Base-by-base conservation (phyloP, 2,329 filamentous ascomycete genomes). In the Diaporthe sp. region DNA sequence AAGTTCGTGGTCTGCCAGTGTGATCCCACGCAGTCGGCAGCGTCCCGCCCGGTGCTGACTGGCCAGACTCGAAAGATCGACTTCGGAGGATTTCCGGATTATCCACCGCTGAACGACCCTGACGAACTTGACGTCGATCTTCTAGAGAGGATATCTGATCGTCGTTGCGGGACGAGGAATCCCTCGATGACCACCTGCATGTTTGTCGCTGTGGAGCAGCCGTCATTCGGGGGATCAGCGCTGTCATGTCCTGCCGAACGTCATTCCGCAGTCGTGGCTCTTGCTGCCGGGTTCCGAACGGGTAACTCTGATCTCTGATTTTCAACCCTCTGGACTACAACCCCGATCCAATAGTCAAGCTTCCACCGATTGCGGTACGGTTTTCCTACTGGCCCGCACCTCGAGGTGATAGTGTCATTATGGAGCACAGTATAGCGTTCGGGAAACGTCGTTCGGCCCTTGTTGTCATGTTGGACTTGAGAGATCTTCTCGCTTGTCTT, bases 171-270 rank as follows among this genome's bases (percentile, higher is more conserved):
- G n/a, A 42, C 42, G 34, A 12, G 46, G 13, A 68, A 7, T 9
- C 34, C 4, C 19, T 53, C 15, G 31, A 46, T 4, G 39, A 46
- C 13, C 34, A 39, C 10, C 37, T 39, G 37, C 37, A 13, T 13
- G 12, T 17, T 7, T 39, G n/a, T 68, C 13, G 10, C 6, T 44
- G 28, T 39, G 31, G 5, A 37, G 31, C 42, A 34, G 42, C 42
- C 19, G 34, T 15, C 8, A 39, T 31, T 53, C 44, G 65, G 25
- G n/a, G n/a, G 65, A 70, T 70, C 65, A 31, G 34, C 65, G 49
- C 65, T 70, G 65, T 70, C 65, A 70, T 42, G 65, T 10, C 65
- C 65, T 68, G 34, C 13, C 65, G 31, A 15, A 68, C 65, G 65
- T 70, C 65, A 70, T 70, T 25, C 65, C 31, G 65, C 49, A 55